Evolutionary conservation across 108 stramenopile species (phyloP), one percentile per base, ranked within the genome.

Genomic region (Fragilaria crotonensis): DNA sequence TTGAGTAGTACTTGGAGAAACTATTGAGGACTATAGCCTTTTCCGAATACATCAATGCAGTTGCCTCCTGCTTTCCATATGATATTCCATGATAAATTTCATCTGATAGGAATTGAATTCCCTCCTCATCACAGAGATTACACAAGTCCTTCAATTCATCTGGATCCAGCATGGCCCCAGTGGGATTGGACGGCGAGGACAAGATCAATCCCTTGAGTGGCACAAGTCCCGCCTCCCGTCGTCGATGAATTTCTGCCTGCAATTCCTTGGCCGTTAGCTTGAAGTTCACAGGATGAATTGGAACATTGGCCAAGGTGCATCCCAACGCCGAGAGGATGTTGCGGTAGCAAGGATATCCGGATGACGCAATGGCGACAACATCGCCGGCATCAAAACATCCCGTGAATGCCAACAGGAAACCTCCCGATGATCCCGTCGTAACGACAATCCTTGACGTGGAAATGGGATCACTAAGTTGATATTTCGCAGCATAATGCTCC

Each of bases 31-130:
- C 77, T 3, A 94, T 30, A 5, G 81, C 87, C 21, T 72, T 79
- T 22, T 59, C 54, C 3, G 84, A 84, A 59, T 59, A 90, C 33
- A 67, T 33, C 28, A 94, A 70, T 9, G 96, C 94, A 17, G 93
- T 90, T 9, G 90, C 89, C 69, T 89, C 89, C 66, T 75, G 27
- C 62, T 80, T 73, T 25, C 85, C 94, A 62, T 92, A 97, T 28
- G 80, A 73, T 20, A 97, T 97, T 7, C 90, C 89, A 58, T 97
- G 96, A 68, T 97, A 97, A 41, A 97, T 95, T 70, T 97, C 96
- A 60, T 97, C 96, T 1, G 83, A 85, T 19, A 97, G 64, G 72
- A 95, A 97, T 25, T 77, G 64, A 49, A 97, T 89, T 28, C 67
- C 71, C 31, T 86, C 62, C 44, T 77, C 52, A 2, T 91, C 81